phyloP scores from a whole-genome alignment of 768 basidiomycete species.

The Lactarius trivialis region DNA sequence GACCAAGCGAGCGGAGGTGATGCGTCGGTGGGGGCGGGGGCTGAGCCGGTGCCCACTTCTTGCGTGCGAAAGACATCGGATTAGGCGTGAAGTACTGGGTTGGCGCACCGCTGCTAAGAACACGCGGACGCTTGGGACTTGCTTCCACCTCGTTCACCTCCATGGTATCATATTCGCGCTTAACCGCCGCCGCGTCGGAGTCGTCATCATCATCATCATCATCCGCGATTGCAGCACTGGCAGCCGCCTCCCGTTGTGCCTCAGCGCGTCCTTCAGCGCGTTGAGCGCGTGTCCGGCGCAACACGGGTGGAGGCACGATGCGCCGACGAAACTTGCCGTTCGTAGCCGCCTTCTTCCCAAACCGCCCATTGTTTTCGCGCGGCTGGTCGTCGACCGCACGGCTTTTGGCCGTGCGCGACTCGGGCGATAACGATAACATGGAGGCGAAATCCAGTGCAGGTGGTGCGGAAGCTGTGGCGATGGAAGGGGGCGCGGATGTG shows the following conservation, averaged over 20 bases:
- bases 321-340: conserved; percentile 37
- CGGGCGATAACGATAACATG: not conserved
- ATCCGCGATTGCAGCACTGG: not conserved
- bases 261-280: conserved; percentile 23
- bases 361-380: conserved; percentile 56
- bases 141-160: not conserved
- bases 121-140: conserved; percentile 5
- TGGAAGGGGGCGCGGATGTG: not conserved
- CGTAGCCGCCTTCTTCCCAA: conserved; percentile 53
- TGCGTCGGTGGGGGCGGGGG: conserved; percentile 13
- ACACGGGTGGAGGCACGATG: not conserved
- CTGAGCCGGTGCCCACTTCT: conserved; percentile 28
- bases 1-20: conserved; percentile 15
- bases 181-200: not conserved
- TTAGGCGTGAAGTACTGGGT: conserved; percentile 28
- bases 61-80: conserved; percentile 31
- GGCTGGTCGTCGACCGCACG: conserved; percentile 48
- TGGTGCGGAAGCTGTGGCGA: conserved; percentile 10
- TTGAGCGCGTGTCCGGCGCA: conserved; percentile 18
- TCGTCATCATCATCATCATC: too few species aligned
- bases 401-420: conserved; percentile 35
- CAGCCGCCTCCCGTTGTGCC: conserved; percentile 16
- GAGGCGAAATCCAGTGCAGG: conserved; percentile 4
- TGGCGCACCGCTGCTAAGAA: conserved; percentile 4
- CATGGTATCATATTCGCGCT: conserved; percentile 18